Evolutionary conservation across 2,329 filamentous ascomycete species (phyloP).

Genomic region (Microdochium bolleyi): DNA sequence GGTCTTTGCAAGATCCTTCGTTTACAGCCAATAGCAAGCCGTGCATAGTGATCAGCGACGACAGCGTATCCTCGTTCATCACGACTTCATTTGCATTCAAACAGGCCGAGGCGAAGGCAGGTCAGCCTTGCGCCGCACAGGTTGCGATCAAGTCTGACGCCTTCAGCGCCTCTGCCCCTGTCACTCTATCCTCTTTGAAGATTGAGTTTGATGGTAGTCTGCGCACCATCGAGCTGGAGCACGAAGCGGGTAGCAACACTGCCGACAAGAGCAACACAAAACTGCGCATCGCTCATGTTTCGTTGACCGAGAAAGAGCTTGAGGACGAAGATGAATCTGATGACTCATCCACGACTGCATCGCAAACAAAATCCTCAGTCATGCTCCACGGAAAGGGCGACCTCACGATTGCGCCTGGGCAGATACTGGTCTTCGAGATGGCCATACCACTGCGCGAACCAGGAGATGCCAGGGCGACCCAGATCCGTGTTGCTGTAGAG

Average conservation of each 20-base stretch:
- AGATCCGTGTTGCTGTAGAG: constrained; percentile 54
- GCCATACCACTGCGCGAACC: constrained; percentile 70
- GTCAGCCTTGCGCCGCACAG: constrained; percentile 50
- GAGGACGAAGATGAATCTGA: constrained; percentile 20
- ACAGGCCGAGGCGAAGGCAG: constrained; percentile 50
- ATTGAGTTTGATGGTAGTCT: constrained; percentile 51
- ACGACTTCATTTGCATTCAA: constrained; percentile 50
- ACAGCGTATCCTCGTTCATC: constrained; percentile 44
- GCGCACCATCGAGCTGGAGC: constrained; percentile 43
- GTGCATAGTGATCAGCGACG: constrained; percentile 40
- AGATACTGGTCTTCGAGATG: constrained; percentile 64
- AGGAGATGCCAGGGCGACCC: constrained; percentile 62
- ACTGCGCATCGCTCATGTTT: constrained; percentile 9
- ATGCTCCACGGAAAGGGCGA: constrained; percentile 49
- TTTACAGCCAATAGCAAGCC: constrained; percentile 30
- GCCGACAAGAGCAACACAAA: constrained; percentile 3
- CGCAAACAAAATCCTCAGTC: constrained; percentile 18
- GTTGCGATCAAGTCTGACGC: constrained; percentile 50
- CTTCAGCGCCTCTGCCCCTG: constrained; percentile 38
- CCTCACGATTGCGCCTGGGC: constrained; percentile 57
- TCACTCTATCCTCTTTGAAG: constrained; percentile 42
- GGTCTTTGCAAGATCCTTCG: constrained; percentile 42
- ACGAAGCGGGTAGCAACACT: constrained; percentile 19
- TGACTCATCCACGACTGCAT: not conserved
- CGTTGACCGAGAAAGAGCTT: constrained; percentile 11